Evolutionary conservation across 352 stramenopile species (phyloP).

Genomic region (Blastocystis sp.): DNA sequence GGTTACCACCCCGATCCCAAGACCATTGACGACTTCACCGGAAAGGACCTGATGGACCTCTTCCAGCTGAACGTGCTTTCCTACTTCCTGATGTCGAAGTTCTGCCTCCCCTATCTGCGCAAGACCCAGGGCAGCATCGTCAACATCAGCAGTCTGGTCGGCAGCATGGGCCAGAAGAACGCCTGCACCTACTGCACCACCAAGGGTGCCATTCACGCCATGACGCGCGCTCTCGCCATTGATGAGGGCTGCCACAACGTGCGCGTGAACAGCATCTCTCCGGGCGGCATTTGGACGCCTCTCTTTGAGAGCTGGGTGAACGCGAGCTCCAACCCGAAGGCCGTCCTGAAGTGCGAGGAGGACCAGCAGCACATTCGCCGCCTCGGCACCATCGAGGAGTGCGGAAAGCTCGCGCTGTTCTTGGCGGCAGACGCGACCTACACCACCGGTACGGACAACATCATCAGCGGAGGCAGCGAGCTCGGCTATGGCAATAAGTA

Average conservation of each 20-base stretch:
- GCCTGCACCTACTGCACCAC: slow-evolving; percentile 64
- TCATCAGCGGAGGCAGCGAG: slow-evolving; percentile 64
- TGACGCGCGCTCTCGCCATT: slow-evolving; percentile 64
- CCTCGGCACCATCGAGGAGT: slow-evolving; percentile 62
- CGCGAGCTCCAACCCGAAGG: slow-evolving; percentile 40
- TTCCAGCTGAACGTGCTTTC: slow-evolving; percentile 68
- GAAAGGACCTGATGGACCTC: slow-evolving; percentile 65
- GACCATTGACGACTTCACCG: slow-evolving; percentile 43
- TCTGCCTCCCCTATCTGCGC: slow-evolving; percentile 65
- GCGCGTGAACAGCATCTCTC: slow-evolving; percentile 68
- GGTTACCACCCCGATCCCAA: slow-evolving; percentile 67
- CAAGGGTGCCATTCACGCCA: slow-evolving; percentile 66
- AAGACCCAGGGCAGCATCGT: slow-evolving; percentile 67
- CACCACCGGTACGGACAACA: slow-evolving; percentile 64
- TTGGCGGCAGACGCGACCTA: slow-evolving; percentile 63
- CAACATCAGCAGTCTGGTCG: slow-evolving; percentile 64
- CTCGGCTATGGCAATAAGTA: slow-evolving; percentile 68
- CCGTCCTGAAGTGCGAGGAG: slow-evolving; percentile 50
- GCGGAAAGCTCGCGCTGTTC: slow-evolving; percentile 65
- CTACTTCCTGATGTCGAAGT: slow-evolving; percentile 64
- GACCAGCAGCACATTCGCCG: slow-evolving; percentile 62
- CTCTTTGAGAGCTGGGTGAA: slow-evolving; percentile 68
- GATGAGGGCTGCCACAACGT: slow-evolving; percentile 60
- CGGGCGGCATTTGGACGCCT: slow-evolving; percentile 65
- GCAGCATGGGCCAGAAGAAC: slow-evolving; percentile 61